These are phyloP conservation scores for Capsicum rhomboideum DNA, from an alignment of 257 asterid genomes.

Conservation along the genomic window DNA sequence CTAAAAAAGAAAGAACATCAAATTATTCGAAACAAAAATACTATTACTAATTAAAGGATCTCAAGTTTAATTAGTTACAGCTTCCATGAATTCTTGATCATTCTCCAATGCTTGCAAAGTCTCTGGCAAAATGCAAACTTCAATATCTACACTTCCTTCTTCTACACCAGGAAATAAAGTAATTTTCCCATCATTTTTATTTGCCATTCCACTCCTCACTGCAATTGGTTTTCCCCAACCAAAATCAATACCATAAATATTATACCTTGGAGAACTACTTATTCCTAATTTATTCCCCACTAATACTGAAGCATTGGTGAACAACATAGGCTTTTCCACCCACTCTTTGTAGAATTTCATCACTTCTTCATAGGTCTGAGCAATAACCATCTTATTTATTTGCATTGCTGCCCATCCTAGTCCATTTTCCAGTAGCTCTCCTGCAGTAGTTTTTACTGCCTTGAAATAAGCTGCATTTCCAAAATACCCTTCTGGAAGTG, in stretches of 20 bases:
- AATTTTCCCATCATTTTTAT: constrained; percentile 30
- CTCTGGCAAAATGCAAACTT: constrained; percentile 22
- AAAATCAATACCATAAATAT: constrained; percentile 28
- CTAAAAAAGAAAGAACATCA: too few species aligned
- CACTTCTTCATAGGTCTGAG: constrained; percentile 2
- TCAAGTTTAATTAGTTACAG: neutral
- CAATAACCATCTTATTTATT: constrained; percentile 20
- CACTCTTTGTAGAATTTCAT: constrained; percentile 14
- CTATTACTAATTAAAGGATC: too few species aligned
- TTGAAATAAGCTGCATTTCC: constrained; percentile 30
- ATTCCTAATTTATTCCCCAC: constrained; percentile 8
- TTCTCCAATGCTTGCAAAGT: constrained; percentile 21
- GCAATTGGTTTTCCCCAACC: constrained; percentile 32
- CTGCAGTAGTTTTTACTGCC: neutral
- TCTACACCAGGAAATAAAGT: constrained; percentile 19
- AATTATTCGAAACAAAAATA: too few species aligned
- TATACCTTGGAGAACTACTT: constrained; percentile 37
- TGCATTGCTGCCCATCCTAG: constrained; percentile 41
- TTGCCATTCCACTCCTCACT: constrained; percentile 36
- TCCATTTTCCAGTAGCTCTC: constrained; percentile 17
- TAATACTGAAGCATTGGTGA: neutral
- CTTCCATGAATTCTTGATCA: constrained; percentile 30
- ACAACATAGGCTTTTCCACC: constrained; percentile 22
- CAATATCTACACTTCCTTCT: constrained; percentile 21
- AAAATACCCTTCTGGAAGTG: constrained; percentile 35